Evolutionary conservation across 75 land plant genomes (phyloP).

Genomic region (Cunninghamia lanceolata): DNA sequence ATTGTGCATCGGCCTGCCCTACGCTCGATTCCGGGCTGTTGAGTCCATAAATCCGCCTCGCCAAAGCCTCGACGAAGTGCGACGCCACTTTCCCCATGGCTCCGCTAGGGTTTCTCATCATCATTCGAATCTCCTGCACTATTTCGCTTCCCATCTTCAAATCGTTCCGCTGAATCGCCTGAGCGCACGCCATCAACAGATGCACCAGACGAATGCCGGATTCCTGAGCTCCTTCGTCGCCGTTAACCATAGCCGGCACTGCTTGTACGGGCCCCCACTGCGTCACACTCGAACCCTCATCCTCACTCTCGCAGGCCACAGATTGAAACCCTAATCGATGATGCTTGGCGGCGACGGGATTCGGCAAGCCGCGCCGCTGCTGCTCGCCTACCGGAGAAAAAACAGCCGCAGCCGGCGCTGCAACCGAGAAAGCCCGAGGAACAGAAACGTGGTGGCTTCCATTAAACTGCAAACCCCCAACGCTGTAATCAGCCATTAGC

Average conservation of each 20-base stretch:
- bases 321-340: neutral
- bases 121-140: constrained; percentile 47
- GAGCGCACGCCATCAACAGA: constrained; percentile 72
- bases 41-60: constrained; percentile 48
- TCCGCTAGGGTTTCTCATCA: constrained; percentile 25
- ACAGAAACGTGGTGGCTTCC: neutral
- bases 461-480: constrained; percentile 8
- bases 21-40: constrained; percentile 6
- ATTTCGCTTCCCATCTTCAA: constrained; percentile 36
- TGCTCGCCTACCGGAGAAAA: neutral
- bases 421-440: neutral
- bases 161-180: constrained; percentile 59
- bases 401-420: neutral
- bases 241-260: neutral
- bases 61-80: constrained; percentile 78
- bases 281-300: neutral
- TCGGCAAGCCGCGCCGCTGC: no score
- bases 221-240: constrained; percentile 41
- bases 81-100: constrained; percentile 84
- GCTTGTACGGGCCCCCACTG: neutral
- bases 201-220: constrained; percentile 78
- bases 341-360: neutral
- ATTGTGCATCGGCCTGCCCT: constrained; percentile 26
- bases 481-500: neutral
- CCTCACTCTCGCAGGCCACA: constrained; percentile 19